Percentiles rank a stretch among this genome's conserved stretches.
Evolutionary conservation across 192 early-diverging fungal species (phyloP).

Genomic region (Entophlyctis luteolus): DNA sequence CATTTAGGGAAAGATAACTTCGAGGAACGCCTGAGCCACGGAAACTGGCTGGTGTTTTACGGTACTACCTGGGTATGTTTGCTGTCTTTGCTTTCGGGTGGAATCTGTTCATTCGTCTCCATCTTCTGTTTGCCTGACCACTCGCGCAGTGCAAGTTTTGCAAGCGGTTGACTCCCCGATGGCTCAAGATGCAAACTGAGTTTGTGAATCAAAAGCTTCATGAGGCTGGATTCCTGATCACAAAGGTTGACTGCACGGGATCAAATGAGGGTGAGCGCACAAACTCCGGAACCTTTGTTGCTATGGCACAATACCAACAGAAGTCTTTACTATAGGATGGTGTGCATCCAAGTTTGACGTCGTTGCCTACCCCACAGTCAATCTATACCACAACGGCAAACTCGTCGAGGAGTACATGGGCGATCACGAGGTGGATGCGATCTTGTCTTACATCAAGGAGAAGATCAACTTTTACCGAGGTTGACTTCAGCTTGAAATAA

Average conservation of each 20-base stretch:
- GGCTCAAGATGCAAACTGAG: slow-evolving; percentile 17
- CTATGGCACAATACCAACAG: too few species aligned
- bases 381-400: slow-evolving; percentile 33
- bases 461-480: slow-evolving; percentile 12
- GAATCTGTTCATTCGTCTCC: background rate
- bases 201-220: slow-evolving; percentile 16
- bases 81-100: background rate
- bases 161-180: slow-evolving; percentile 10
- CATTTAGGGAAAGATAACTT: slow-evolving; percentile 13
- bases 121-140: background rate
- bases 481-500: too few species aligned
- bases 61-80: slow-evolving; percentile 7
- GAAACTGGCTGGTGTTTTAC: slow-evolving; percentile 25
- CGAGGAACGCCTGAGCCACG: slow-evolving; percentile 4
- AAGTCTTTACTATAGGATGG: slow-evolving; percentile 15
- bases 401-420: slow-evolving; percentile 36
- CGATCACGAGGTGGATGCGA: slow-evolving; percentile 21
- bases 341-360: slow-evolving; percentile 2
- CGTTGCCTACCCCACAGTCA: slow-evolving; percentile 30
- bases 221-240: slow-evolving; percentile 8
- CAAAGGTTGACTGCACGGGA: slow-evolving; percentile 29
- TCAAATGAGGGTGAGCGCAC: slow-evolving; percentile 1
- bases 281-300: too few species aligned
- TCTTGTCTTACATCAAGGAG: slow-evolving; percentile 6
- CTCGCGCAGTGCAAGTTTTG: slow-evolving; percentile 17